Evolutionary conservation across 495 filamentous ascomycete species (phyloP), one percentile per base, ranked within the genome.

Genomic region (Oidiodendron maius): DNA sequence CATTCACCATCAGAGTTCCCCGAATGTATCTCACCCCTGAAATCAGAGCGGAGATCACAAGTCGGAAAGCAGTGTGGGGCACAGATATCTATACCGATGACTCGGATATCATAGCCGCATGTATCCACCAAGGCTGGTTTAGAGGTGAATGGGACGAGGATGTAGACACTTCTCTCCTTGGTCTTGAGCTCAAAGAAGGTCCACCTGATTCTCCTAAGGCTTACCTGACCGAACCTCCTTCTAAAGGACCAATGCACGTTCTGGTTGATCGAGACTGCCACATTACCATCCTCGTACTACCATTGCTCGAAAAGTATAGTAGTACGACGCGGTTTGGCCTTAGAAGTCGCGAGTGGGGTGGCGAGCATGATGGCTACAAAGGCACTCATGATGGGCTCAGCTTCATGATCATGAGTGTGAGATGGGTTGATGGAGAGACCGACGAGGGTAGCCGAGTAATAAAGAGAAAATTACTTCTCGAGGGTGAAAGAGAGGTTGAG

Each of bases 11-110:
- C 42, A 86, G 90, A 36, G 83, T 97, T 4, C 86, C 90, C 3
- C 80, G 87, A 15, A 78, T 83, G 53, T 87, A 90, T 57, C 75
- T 99, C 21, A 76, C 72, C 13, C 61, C 76, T 1, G 64, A 68
- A 4, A 76, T 82, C 26, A 79, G 90, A 6, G 84, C 89, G 61
- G 88, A 93, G 56, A 89, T 97, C 53, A 91, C 87, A 17, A 65
- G 75, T 5, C 75, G 83, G 12, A 77, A 85, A 36, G 83, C 86
- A 2, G 64, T 98, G 2, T 98, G 91, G 91, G 93, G 93, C 9
- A 91, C 89, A 0, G 88, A 90, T 16, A 74, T 97, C 4, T 97
- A 98, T 63, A 95, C 90, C 0, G 94, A 97, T 56, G 94, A 98
- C 67, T 95, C 89, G 0, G 94, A 98, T 61, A 78, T 89, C 4